Base-by-base conservation (phyloP, 2,329 filamentous ascomycete genomes). In the Kalmusia sp. region DNA sequence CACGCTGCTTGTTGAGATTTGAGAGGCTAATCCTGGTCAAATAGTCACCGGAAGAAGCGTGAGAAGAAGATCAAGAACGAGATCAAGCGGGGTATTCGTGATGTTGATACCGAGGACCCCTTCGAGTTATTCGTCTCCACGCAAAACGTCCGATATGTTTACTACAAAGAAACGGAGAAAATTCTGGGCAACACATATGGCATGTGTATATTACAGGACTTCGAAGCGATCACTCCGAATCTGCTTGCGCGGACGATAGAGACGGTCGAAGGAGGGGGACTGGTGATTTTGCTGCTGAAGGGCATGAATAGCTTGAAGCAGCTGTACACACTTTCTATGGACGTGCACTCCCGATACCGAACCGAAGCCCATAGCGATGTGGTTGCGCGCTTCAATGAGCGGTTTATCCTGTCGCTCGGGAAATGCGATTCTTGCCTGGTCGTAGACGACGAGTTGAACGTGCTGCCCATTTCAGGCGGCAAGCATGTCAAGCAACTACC, bases 81-180 rank as follows among this genome's bases (percentile, higher is more conserved):
- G 71, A 92, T 99, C 76, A 97, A 96, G 80, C 86, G 92, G 67
- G 95, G 95, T 38, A 92, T 93, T 62, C 87, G 96, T 70, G 95
- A 99, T 76, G 86, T 90, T 58, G 96, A 99, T 75, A 85, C 87
- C 49, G 92, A 96, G 72, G 95, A 99, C 72, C 90, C 95, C 0
- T 99, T 99, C 80, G 95, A 99, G 78, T 85, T 98, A 49, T 99
- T 98, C 78, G 89, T 98, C 66, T 95, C 92, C 53, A 87, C 96
- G 52, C 91, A 98, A 79, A 92, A 97, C 76, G 96, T 99, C 73
- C 90, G 95, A 76, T 99, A 99, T 84, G 92, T 95, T 52, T 99
- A 96, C 83, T 99, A 99, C 82, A 99, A 99, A 79, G 95, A 99
- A 80, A 98, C 95, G 24, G 95, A 99, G 70, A 98, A 97, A 82